Percentiles rank a stretch among this genome's conserved stretches.
Evolutionary conservation across 169 alveolate genomes (phyloP).

Genomic region (Plasmodium vivax): DNA sequence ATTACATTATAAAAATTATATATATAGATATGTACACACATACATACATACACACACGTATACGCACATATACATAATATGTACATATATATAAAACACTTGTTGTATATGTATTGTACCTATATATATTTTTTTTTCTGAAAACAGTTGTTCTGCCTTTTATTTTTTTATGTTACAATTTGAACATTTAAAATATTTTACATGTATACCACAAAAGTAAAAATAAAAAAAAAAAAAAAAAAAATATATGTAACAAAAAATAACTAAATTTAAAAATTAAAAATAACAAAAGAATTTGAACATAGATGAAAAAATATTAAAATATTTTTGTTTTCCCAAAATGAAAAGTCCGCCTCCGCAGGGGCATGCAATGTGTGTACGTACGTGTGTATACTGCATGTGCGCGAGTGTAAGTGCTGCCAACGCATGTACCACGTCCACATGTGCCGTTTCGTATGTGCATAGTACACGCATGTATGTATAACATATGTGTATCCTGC

Average conservation of each 20-base stretch:
- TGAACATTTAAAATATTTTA: conserved; percentile 51
- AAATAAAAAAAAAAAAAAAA: conserved; percentile 9
- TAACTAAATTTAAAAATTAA: conserved; percentile 45
- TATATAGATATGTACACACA: neutral
- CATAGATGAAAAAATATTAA: conserved; percentile 22
- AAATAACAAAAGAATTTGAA: conserved; percentile 55
- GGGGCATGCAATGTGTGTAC: neutral
- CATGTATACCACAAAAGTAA: conserved; percentile 28
- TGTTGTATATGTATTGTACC: neutral
- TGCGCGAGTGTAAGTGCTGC: neutral
- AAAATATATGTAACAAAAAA: conserved; percentile 7
- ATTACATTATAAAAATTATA: conserved; percentile 24
- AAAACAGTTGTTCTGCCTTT: conserved; percentile 22
- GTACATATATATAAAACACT: neutral
- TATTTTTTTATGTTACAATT: conserved; percentile 55
- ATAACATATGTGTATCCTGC: neutral
- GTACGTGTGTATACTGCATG: neutral
- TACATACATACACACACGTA: neutral
- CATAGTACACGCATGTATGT: neutral
- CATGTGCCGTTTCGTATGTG: neutral
- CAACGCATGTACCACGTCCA: neutral
- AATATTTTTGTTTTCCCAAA: conserved; percentile 7
- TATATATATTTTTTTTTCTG: neutral
- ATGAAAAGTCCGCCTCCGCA: neutral
- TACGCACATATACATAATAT: neutral